Evolutionary conservation across 1,284 basidiomycete species (phyloP).

Genomic region (Porodaedalea pini): DNA sequence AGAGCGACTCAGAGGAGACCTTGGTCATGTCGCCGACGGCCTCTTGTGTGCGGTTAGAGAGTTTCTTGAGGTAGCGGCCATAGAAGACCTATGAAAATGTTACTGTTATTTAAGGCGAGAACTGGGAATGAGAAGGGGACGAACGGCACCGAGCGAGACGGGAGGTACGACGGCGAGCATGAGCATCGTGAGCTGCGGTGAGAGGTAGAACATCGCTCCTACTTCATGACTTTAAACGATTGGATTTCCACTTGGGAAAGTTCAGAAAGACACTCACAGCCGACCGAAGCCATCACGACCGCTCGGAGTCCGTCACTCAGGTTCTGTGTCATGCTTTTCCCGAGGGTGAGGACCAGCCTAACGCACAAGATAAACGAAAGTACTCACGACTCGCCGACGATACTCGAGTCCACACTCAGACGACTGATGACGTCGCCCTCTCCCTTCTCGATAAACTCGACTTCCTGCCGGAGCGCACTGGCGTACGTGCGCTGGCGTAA

Average conservation of each 20-base stretch:
- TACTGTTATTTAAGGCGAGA: not conserved
- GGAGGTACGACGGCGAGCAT: constrained; percentile 96
- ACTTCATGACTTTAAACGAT: constrained; percentile 44
- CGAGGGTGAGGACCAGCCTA: constrained; percentile 5
- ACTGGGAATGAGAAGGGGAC: constrained; percentile 28
- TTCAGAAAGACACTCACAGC: constrained; percentile 50
- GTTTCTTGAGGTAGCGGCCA: constrained; percentile 88
- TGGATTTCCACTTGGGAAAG: not conserved
- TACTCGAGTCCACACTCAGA: constrained; percentile 88
- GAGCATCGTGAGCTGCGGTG: constrained; percentile 82
- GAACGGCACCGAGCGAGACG: constrained; percentile 88
- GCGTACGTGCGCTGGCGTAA: constrained; percentile 82
- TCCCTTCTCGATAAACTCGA: constrained; percentile 88
- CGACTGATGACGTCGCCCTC: constrained; percentile 94
- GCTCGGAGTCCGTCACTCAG: constrained; percentile 88
- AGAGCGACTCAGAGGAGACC: constrained; percentile 86
- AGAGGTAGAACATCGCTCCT: constrained; percentile 95
- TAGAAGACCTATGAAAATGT: constrained; percentile 59
- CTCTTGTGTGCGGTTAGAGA: constrained; percentile 91
- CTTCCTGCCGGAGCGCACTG: constrained; percentile 83
- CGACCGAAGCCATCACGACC: constrained; percentile 84
- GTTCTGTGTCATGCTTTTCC: constrained; percentile 79
- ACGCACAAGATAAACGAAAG: not conserved
- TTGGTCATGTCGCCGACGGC: constrained; percentile 94
- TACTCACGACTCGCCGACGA: constrained; percentile 87